Base-by-base conservation (phyloP, 2,329 filamentous ascomycete species). In the Trichoderma endophyticum region DNA sequence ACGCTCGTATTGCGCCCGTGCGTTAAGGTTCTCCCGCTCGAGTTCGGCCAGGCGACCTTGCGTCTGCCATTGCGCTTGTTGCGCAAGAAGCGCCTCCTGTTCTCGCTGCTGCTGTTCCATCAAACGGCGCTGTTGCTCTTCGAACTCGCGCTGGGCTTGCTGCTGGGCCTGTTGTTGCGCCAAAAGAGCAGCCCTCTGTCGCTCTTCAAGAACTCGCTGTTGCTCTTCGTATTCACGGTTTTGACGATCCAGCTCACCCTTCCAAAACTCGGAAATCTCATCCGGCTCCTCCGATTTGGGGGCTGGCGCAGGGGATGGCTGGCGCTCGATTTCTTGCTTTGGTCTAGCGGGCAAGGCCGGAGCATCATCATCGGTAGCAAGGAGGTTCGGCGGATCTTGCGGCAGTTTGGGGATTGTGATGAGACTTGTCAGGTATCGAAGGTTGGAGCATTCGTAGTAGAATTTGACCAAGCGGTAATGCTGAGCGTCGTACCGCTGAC, bases 371-470 rank as follows among this genome's bases (percentile, higher is more conserved):
- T 97, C 94, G 78, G 97, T 94, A 24, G 90, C 89, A 18, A 98
- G 86, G 51, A 98, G 86, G 77, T 93, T 98, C 0, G 96, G 96
- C 0, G 96, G 93, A 71, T 98, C 95, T 82, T 97, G 93, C 0
- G 96, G 95, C 65, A 99, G 88, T 81, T 98, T 98, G 1, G 96
- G 96, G 7, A 99, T 94, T 2, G 94, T 97, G 79, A 99, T 98
- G 66, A 99, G 86, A 78, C 94, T 97, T 15, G 96, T 99, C 63
- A 99, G 88, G 80, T 99, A 99, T 76, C 96, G 92, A 70, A 99
- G 87, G 81, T 98, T 99, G 12, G 96, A 98, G 83, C 96, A 99
- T 83, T 99, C 96, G 82, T 98, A 98, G 84, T 99, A 99, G 83
- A 98, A 99, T 79, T 97, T 96, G 79, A 97, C 93, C 18, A 99